Base-by-base conservation (phyloP, 2,329 filamentous ascomycete species). In the Fusarium anthophilum region DNA sequence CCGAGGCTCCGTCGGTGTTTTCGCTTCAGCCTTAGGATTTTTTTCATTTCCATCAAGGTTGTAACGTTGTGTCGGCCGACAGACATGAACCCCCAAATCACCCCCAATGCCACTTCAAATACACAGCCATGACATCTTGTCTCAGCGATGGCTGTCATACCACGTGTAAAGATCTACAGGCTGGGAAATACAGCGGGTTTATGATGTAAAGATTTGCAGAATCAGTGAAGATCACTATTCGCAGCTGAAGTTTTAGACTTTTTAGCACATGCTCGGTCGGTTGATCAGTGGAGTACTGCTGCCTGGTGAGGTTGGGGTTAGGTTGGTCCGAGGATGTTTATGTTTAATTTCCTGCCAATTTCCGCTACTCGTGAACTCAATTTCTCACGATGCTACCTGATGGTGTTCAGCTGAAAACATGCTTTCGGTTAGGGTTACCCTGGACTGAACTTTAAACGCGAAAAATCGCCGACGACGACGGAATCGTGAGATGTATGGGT, bases 211-310 rank as follows among this genome's bases (percentile, higher is more conserved):
- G 24, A 41, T 18, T 26, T 43, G n/a, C n/a, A 44, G 8, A 3
- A 28, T 14, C 35, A 45, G 14, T 26, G 24, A n/a, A 17, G 47
- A 69, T 69, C 41, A 8, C 18, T 8, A 32, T 68, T 62, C 38
- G 11, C 5, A 30, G n/a, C 14, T 51, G 12, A 11, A 20, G 6
- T 15, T 35, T 37, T 53, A 51, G 32, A 13, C 15, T 48, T 26
- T 20, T 32, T 45, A 24, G 26, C 38, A 56, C 38, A 45, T 43
- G 30, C 4, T n/a, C 18, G 15, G 30, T 38, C 9, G n/a, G 63
- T 35, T 53, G 63, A 62, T 69, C 55, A 69, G 66, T 69, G 64
- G 66, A 43, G 47, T 24, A 39, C 17, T 35, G 30, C 44, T 53
- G 45, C 45, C 39, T 59, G 18, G 22, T n/a, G 20, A 32, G 32